Evolutionary conservation across 306 rosid species (phyloP).

Genomic region (Crataegus laevigata): DNA sequence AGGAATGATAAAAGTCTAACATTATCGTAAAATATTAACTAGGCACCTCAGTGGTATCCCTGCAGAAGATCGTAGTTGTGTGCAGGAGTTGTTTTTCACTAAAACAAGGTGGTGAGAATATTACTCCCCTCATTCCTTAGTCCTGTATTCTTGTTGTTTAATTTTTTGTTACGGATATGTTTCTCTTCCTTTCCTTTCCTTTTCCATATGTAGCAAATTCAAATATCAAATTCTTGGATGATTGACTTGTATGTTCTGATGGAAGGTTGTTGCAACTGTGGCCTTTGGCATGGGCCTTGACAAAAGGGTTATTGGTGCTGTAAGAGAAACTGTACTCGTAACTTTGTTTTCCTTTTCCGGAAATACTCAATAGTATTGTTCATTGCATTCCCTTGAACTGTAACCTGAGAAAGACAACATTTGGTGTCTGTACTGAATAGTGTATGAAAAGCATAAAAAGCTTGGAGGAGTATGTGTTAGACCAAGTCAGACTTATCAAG

Average conservation of each 20-base stretch:
- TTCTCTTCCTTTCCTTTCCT: neutral
- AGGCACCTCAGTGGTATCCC: constrained; percentile 81
- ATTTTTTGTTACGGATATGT: neutral
- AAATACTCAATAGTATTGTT: neutral
- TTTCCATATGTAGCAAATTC: neutral
- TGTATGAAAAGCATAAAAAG: neutral
- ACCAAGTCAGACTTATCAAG: too few relatives aligned
- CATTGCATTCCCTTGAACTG: constrained; percentile 16
- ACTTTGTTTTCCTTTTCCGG: constrained; percentile 12
- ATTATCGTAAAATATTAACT: constrained; percentile 18
- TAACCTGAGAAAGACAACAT: constrained; percentile 10
- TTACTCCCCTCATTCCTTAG: constrained; percentile 5
- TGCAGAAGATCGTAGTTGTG: constrained; percentile 69
- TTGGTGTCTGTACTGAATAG: neutral
- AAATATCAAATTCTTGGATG: constrained; percentile 11
- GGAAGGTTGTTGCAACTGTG: constrained; percentile 94
- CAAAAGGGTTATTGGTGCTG: constrained; percentile 93
- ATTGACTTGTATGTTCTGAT: constrained; percentile 22
- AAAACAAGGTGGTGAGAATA: constrained; percentile 86
- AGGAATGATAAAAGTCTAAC: constrained; percentile 21
- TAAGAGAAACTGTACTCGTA: constrained; percentile 37
- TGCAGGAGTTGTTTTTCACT: constrained; percentile 73
- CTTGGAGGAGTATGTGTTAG: too few relatives aligned
- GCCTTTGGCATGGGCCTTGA: constrained; percentile 99
- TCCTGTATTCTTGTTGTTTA: constrained; percentile 7